Evolutionary conservation across 768 basidiomycete genomes (phyloP).

Genomic region (Tephrocybe sp.): DNA sequence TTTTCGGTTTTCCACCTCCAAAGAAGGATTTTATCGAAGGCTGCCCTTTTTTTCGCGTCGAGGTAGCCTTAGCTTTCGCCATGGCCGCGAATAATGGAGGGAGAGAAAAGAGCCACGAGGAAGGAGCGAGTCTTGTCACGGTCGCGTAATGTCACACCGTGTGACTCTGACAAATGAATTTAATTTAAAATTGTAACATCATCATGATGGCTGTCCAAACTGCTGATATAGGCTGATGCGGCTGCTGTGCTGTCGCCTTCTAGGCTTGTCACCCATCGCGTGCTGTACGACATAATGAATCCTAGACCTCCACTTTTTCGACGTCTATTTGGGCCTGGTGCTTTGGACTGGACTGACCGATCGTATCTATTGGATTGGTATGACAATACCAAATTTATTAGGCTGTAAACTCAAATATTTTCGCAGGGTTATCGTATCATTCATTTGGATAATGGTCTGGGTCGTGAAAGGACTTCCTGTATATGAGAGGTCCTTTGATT

Average conservation of each 20-base stretch:
- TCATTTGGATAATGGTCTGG: slow-evolving; percentile 41
- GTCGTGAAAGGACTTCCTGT: slow-evolving; percentile 36
- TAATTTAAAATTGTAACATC: too few relatives aligned
- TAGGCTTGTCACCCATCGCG: too few relatives aligned
- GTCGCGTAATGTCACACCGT: slow-evolving; percentile 21
- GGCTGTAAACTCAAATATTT: neutral
- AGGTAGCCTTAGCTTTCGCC: slow-evolving; percentile 43
- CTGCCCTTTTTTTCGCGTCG: slow-evolving; percentile 42
- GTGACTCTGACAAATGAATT: neutral
- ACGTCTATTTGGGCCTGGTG: slow-evolving; percentile 33
- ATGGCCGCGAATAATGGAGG: slow-evolving; percentile 29
- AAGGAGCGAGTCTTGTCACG: slow-evolving; percentile 11
- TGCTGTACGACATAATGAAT: neutral
- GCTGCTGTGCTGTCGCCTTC: too few relatives aligned
- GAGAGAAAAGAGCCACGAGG: slow-evolving; percentile 13
- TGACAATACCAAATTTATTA: neutral
- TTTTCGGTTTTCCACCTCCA: slow-evolving; percentile 31
- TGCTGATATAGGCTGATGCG: too few relatives aligned
- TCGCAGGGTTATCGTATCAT: slow-evolving; percentile 32
- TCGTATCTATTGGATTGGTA: slow-evolving; percentile 58
- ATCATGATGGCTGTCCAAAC: too few relatives aligned
- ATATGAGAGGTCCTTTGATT: slow-evolving; percentile 47
- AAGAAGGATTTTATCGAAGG: slow-evolving; percentile 58
- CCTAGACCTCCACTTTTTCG: slow-evolving; percentile 7
- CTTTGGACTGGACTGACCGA: slow-evolving; percentile 40